Evolutionary conservation across 1,284 basidiomycete genomes (phyloP).

Genomic region (Trichosporon coremiiforme): DNA sequence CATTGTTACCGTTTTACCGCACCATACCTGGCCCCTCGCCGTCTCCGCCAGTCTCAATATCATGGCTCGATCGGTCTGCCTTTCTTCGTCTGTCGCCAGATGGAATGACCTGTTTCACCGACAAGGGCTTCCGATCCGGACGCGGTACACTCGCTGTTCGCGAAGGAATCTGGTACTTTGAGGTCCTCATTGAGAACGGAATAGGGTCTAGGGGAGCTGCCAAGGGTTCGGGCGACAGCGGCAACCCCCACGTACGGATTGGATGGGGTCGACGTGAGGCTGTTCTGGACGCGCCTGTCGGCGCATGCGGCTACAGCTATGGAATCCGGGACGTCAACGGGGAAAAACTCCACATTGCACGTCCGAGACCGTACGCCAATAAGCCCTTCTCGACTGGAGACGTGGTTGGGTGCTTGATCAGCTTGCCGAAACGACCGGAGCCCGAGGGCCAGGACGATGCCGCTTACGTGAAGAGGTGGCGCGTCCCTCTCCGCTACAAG

Average conservation of each 20-base stretch:
- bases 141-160: conserved; percentile 86
- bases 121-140: conserved; percentile 87
- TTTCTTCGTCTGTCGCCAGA: conserved; percentile 77
- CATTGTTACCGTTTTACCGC: conserved; percentile 51
- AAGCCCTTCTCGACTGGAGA: conserved; percentile 85
- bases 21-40: conserved; percentile 47
- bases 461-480: conserved; percentile 75
- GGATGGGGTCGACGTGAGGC: conserved; percentile 93
- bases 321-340: conserved; percentile 87
- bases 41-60: conserved; percentile 51
- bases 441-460: conserved; percentile 61
- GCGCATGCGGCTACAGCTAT: conserved; percentile 92
- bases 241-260: conserved; percentile 73
- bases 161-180: conserved; percentile 93
- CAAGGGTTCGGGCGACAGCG: conserved; percentile 42
- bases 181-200: conserved; percentile 77
- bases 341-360: conserved; percentile 82
- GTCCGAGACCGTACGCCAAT: conserved; percentile 74
- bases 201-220: conserved; percentile 60
- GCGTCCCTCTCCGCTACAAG: conserved; percentile 90
- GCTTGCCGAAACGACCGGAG: conserved; percentile 68
- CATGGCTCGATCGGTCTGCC: conserved; percentile 60
- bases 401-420: conserved; percentile 73
- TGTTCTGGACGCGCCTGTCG: conserved; percentile 86
- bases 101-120: conserved; percentile 74